Percentiles rank a stretch among this genome's conserved stretches.
phyloP scores from a whole-genome alignment of 257 asterid species.

The Petunia axillaris region DNA sequence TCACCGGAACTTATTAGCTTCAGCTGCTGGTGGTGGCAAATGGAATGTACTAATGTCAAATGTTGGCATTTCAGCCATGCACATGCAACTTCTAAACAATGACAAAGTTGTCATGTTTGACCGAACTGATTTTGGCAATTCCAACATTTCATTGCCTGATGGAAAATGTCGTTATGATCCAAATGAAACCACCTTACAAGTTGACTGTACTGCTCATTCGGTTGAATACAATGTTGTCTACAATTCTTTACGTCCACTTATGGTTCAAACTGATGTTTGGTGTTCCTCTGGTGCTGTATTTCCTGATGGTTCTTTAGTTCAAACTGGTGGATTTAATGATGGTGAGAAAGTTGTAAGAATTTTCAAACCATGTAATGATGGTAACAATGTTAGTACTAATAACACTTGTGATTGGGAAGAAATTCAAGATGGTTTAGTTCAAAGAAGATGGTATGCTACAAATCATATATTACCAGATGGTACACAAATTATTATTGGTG shows the following conservation, averaged over 20 bases:
- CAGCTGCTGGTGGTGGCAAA: conserved; percentile 9
- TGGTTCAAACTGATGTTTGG: conserved; percentile 35
- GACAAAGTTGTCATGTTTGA: conserved; percentile 36
- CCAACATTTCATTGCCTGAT: conserved; percentile 34
- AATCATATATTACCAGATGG: conserved; percentile 42
- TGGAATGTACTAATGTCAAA: conserved; percentile 31
- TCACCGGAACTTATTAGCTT: not conserved
- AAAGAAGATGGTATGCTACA: conserved; percentile 41
- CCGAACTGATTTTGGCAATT: conserved; percentile 33
- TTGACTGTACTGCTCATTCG: conserved; percentile 40
- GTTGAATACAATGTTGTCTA: conserved; percentile 32
- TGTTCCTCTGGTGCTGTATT: conserved; percentile 40
- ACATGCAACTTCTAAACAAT: conserved; percentile 43
- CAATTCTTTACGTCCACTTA: conserved; percentile 37
- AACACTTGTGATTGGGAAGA: conserved; percentile 35
- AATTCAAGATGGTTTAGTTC: conserved; percentile 15
- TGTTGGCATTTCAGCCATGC: conserved; percentile 42
- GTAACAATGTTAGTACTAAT: not conserved
- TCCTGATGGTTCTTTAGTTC: conserved; percentile 30
- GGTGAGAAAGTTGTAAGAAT: conserved; percentile 31
- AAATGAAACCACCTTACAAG: not conserved
- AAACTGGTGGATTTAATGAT: conserved; percentile 37
- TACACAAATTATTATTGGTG: conserved; percentile 35
- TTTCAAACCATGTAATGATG: conserved; percentile 9
- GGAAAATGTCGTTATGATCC: conserved; percentile 31